A percentile compares a stretch with the other conserved stretches of the same genome.
Evolutionary conservation across 1,284 basidiomycete species (phyloP).

Genomic region (Apiotrichum gracile): DNA sequence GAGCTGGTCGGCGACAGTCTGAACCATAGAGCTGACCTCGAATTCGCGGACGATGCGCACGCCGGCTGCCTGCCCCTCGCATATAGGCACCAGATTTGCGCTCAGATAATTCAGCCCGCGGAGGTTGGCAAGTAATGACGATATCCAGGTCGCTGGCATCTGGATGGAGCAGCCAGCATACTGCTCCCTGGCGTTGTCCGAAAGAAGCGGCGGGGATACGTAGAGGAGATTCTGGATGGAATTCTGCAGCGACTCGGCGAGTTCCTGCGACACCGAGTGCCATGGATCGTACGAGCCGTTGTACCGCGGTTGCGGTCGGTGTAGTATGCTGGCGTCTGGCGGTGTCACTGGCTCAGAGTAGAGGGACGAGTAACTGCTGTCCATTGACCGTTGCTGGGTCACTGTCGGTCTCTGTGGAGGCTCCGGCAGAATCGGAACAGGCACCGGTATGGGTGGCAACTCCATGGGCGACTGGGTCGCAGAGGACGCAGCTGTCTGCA

Average conservation of each 20-base stretch:
- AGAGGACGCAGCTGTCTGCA: background rate
- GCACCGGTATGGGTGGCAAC: too few species aligned
- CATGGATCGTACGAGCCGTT: conserved; percentile 3
- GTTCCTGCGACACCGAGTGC: conserved; percentile 54
- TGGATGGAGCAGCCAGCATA: conserved; percentile 78
- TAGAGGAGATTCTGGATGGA: conserved; percentile 82
- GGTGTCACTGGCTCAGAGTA: background rate
- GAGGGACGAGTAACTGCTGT: background rate
- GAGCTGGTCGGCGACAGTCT: conserved; percentile 73
- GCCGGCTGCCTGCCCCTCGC: conserved; percentile 14
- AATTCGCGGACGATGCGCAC: conserved; percentile 40
- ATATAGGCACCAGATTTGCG: conserved; percentile 55
- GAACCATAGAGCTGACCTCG: conserved; percentile 66
- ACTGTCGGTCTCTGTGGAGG: too few species aligned
- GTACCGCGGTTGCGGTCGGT: conserved; percentile 22
- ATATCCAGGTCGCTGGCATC: conserved; percentile 75
- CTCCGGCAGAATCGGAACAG: too few species aligned
- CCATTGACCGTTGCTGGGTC: background rate
- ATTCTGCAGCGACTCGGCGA: conserved; percentile 80
- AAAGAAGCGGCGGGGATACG: conserved; percentile 76
- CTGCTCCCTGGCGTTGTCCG: conserved; percentile 87
- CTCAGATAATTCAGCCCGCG: conserved; percentile 85
- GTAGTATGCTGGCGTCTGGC: conserved; percentile 13
- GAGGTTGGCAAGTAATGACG: conserved; percentile 81
- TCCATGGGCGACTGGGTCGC: conserved; percentile 28